A percentile compares a stretch with the other conserved stretches of the same genome.
Evolutionary conservation across 1,139 yeast genomes (phyloP).

Genomic region (Suhomyces choctaworum): DNA sequence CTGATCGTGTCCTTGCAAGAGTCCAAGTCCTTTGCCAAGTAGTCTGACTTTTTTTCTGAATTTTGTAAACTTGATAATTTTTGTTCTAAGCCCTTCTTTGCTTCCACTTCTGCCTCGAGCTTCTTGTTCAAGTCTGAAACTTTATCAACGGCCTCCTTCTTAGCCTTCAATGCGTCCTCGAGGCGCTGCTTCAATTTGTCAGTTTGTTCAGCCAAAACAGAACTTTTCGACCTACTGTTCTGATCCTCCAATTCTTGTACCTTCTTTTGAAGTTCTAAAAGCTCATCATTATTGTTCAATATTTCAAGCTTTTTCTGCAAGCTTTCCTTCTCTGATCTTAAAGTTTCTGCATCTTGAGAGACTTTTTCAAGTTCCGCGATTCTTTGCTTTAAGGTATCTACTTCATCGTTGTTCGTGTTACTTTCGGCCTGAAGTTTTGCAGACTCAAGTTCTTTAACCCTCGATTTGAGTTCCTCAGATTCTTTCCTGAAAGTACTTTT

Average conservation of each 20-base stretch:
- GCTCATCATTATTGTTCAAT: neutral
- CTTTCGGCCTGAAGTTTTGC: constrained; percentile 24
- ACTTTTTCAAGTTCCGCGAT: constrained; percentile 10
- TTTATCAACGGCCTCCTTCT: neutral
- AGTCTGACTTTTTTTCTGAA: no score
- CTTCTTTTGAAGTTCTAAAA: no score
- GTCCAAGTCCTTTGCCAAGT: constrained; percentile 4
- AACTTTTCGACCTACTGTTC: no score
- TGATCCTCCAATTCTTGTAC: no score
- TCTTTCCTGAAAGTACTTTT: constrained; percentile 1
- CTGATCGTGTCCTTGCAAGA: neutral
- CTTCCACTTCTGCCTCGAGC: neutral
- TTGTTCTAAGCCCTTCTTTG: neutral
- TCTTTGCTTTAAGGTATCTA: constrained; percentile 13
- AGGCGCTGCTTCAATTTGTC: no score
- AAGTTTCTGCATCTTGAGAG: neutral
- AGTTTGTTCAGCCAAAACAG: no score
- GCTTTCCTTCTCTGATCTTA: constrained; percentile 4
- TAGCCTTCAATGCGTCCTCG: neutral
- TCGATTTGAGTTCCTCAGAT: neutral
- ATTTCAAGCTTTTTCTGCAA: constrained; percentile 8
- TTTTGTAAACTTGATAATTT: neutral
- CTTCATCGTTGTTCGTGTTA: constrained; percentile 9
- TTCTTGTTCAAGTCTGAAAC: neutral
- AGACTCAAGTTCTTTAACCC: constrained; percentile 2